Evolutionary conservation across 2,329 filamentous ascomycete genomes (phyloP).

Genomic region (Corynespora cassiicola): DNA sequence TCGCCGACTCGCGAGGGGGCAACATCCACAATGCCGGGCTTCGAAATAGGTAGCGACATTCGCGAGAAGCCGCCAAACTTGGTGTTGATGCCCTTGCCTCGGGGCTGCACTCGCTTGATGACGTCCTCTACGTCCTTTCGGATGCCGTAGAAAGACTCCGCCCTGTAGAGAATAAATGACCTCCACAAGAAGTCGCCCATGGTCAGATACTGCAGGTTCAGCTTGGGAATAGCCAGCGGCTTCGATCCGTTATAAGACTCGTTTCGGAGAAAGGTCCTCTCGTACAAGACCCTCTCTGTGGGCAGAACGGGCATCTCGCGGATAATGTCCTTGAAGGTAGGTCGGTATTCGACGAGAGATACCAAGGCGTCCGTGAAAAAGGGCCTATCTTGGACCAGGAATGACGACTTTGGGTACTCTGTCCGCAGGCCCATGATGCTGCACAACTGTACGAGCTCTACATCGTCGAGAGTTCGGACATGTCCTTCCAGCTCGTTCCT

Average conservation of each 20-base stretch:
- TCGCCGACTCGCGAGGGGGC: slow-evolving; percentile 84
- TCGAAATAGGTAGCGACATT: slow-evolving; percentile 88
- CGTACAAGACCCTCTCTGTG: slow-evolving; percentile 82
- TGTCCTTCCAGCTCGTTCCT: slow-evolving; percentile 79
- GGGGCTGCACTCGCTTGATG: slow-evolving; percentile 78
- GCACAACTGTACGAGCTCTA: slow-evolving; percentile 75
- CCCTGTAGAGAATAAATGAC: slow-evolving; percentile 85
- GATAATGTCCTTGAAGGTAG: slow-evolving; percentile 82
- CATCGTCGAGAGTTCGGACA: slow-evolving; percentile 74
- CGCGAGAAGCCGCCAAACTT: slow-evolving; percentile 84
- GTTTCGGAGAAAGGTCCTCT: slow-evolving; percentile 77
- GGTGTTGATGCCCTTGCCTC: slow-evolving; percentile 68
- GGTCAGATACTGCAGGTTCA: slow-evolving; percentile 94
- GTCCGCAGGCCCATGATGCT: slow-evolving; percentile 77
- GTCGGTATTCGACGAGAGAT: slow-evolving; percentile 75
- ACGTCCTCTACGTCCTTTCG: slow-evolving; percentile 87
- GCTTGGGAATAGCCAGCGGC: slow-evolving; percentile 88
- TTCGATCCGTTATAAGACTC: slow-evolving; percentile 87
- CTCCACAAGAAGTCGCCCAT: slow-evolving; percentile 97
- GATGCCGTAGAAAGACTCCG: slow-evolving; percentile 92
- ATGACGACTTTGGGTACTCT: slow-evolving; percentile 76
- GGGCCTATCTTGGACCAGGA: slow-evolving; percentile 67
- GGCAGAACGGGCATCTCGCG: slow-evolving; percentile 78
- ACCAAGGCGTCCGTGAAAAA: slow-evolving; percentile 76
- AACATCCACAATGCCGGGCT: slow-evolving; percentile 86